Percentiles rank a stretch among this genome's conserved stretches.
These are phyloP conservation scores for Marchantia paleacea DNA, from an alignment of 225 moss, liverwort and hornwort genomes.

Conservation along the genomic window DNA sequence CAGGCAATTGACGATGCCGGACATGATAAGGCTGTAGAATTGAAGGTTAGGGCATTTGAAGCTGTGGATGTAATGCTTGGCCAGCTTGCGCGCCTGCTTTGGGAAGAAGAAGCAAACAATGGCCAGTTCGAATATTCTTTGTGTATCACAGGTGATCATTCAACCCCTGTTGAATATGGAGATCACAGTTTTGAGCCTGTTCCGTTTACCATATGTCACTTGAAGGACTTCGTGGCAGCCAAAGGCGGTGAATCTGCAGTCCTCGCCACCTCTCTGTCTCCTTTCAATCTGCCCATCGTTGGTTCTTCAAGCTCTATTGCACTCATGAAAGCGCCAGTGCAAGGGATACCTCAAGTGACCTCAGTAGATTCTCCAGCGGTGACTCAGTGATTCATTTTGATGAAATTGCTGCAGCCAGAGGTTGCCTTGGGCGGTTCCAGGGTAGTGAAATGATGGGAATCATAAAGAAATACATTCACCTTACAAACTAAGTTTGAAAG, in stretches of 20 bases:
- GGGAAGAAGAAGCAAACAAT: constrained; percentile 68
- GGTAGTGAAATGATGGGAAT: constrained; percentile 95
- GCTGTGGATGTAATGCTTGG: constrained; percentile 89
- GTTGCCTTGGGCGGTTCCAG: constrained; percentile 85
- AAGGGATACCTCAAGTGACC: constrained; percentile 25
- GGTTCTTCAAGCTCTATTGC: constrained; percentile 49
- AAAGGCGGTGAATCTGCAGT: constrained; percentile 70
- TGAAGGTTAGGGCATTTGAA: constrained; percentile 91
- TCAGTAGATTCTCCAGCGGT: constrained; percentile 44
- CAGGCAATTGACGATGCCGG: constrained; percentile 99
- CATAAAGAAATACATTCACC: constrained; percentile 61
- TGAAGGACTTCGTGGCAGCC: constrained; percentile 70
- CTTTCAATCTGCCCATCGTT: constrained; percentile 61
- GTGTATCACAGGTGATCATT: constrained; percentile 86
- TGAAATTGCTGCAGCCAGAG: constrained; percentile 81
- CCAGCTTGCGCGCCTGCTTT: constrained; percentile 82
- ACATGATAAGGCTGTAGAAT: constrained; percentile 85
- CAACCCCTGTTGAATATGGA: constrained; percentile 94
- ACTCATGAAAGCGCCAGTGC: constrained; percentile 30
- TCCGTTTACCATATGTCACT: constrained; percentile 83
- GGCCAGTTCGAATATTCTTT: constrained; percentile 56
- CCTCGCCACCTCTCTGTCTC: constrained; percentile 58
- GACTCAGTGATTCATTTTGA: constrained; percentile 69
- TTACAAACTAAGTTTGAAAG: neutral
- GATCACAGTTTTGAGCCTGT: constrained; percentile 99